Base-by-base conservation (phyloP, 306 rosid species). In the Cicer arietinum region DNA sequence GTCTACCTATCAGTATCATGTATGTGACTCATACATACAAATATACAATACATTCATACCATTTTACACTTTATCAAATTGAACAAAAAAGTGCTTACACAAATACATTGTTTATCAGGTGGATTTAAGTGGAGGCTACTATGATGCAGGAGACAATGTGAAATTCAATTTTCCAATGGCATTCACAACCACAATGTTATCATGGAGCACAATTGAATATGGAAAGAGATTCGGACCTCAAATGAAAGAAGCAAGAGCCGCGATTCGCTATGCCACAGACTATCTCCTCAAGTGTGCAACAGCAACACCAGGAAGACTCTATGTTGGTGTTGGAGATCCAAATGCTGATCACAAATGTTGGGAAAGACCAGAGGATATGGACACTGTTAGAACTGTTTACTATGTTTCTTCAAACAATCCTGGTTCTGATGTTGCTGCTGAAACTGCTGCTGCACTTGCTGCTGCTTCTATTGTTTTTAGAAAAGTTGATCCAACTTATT, bases 111-210 rank as follows among this genome's bases (percentile, higher is more conserved):
- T 59, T 30, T 75, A 4, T 42, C 70, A 94, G 97, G 98, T 94
- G 88, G 96, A 94, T 67, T 84, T 94, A 70, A 85, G 74, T 7
- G 97, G 98, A 58, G 98, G 97, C 1, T 94, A 94, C 82, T 89
- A 94, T 71, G 97, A 91, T 60, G 98, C 96, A 13, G 98, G 98
- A 25, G 98, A 94, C 88, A 94, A 94, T 22, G 89, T 94, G 5
- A 94, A 94, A 41, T 94, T 94, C 88, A 94, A 94, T 56, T 82
- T 94, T 6, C 98, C 98, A 22, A 91, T 94, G 98, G 98, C 98
- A 1, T 94, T 79, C 85, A 87, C 92, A 3, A 85, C 97, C 6
- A 94, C 97, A 7, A 85, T 94, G 97, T 73, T 91, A n/a, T 94
- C 98, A 25, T 94, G 98, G 97, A 64, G 85, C 42, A 60, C 90